Evolutionary conservation across 768 basidiomycete genomes (phyloP), one percentile per base, ranked within the genome.

Genomic region (Collybiopsis luxurians): DNA sequence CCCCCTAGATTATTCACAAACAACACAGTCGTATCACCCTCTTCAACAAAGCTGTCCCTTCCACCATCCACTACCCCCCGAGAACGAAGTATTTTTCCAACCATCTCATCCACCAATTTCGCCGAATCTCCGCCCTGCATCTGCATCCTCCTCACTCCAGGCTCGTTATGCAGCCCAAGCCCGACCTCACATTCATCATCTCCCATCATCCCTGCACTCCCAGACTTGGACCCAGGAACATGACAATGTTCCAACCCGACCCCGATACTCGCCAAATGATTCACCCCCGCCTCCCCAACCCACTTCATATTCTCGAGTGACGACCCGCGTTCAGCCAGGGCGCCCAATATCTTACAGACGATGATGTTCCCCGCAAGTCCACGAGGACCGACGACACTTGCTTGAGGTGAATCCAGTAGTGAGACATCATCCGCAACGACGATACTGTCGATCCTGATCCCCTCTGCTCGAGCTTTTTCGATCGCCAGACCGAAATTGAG

Each of bases 401-500:
- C 59, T 23, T 59, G 55, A 66, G 67, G 24, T 17, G 62, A 56
- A 10, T 50, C 51, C 24, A 73, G 64, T 23, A 80, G 73, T 2
- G 81, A 80, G 28, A 84, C 80, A 56, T 84, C 83, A 60, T 84
- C 84, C 11, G 79, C 79, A 1, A 82, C 79, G 17, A 82, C 71
- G 10, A 84, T 76, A 51, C 75, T 76, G 42, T 72, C 73, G 19
- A 84, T 69, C 7, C 73, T 65, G 2, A 73, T 62, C 19, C 63
- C 67, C 54, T 53, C 60, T 1, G 73, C 69, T 10, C 76, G 69
- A 7, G 81, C 81, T 60, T 79, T 79, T 55, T 84, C 79, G 27
- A 80, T 72, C 1, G 79, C 83, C 12, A 84, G 72, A 1, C 84
- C 83, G 59, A 84, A 84, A 60, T 83, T 80, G 34, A 85, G 75